Conservation (phyloP, 1,284 basidiomycete species). For the Heterobasidion irregulare region DNA sequence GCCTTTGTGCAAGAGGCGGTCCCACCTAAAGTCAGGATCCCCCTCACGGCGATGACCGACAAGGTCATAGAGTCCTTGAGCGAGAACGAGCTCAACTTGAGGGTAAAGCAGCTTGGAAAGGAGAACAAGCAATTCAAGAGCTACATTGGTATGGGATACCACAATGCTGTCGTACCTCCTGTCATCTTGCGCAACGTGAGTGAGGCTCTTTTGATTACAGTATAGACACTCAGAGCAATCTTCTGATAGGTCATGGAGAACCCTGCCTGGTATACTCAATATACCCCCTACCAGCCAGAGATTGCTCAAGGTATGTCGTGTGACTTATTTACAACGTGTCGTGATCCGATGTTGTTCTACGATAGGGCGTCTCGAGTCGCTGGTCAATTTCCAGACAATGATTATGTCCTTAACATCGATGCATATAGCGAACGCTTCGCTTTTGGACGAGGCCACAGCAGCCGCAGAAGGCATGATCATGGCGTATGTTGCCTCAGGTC, state of each 20-base stretch:
- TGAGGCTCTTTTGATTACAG: neutral
- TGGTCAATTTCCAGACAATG: slow-evolving; percentile 98
- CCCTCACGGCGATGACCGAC: slow-evolving; percentile 54
- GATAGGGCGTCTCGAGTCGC: slow-evolving; percentile 85
- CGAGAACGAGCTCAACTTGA: slow-evolving; percentile 77
- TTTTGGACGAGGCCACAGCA: slow-evolving; percentile 89
- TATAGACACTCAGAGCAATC: neutral
- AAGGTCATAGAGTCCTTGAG: slow-evolving; percentile 68
- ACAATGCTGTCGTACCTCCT: slow-evolving; percentile 88
- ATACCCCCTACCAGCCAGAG: slow-evolving; percentile 93
- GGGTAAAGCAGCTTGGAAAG: slow-evolving; percentile 70
- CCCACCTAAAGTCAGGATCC: slow-evolving; percentile 71
- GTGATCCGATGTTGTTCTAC: slow-evolving; percentile 2
- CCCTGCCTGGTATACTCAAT: slow-evolving; percentile 97
- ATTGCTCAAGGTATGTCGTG: slow-evolving; percentile 72
- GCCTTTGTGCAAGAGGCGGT: slow-evolving; percentile 79
- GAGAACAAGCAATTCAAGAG: slow-evolving; percentile 84
- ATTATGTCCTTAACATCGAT: slow-evolving; percentile 91
- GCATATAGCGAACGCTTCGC: slow-evolving; percentile 91
- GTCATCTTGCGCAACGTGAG: slow-evolving; percentile 87
- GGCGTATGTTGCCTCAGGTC: slow-evolving; percentile 55
- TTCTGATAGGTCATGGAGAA: slow-evolving; percentile 79
- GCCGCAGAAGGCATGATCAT: slow-evolving; percentile 92
- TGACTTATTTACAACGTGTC: neutral
- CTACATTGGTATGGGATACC: slow-evolving; percentile 98